A percentile compares a stretch with the other conserved stretches of the same genome.
These are phyloP conservation scores for Phytophthora uliginosa DNA, from an alignment of 352 stramenopile genomes.

Conservation along the genomic window DNA sequence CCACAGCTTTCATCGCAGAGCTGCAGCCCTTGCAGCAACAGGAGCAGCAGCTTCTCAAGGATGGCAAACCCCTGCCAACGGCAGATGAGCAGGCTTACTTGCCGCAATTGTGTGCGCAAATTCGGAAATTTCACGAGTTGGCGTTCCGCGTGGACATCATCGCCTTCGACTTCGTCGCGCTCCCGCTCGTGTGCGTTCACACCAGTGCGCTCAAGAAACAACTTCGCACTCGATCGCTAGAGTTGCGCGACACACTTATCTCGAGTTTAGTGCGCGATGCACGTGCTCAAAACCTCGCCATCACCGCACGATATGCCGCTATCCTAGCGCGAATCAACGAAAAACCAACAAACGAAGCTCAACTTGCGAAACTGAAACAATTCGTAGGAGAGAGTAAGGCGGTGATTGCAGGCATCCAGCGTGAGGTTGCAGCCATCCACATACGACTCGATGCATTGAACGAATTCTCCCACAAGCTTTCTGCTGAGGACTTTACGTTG, in stretches of 20 bases:
- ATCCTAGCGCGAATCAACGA: constrained; percentile 93
- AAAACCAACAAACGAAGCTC: constrained; percentile 93
- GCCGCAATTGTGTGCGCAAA: constrained; percentile 65
- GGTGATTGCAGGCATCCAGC: constrained; percentile 81
- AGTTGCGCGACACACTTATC: constrained; percentile 84
- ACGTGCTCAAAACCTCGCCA: constrained; percentile 87
- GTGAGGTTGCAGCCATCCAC: constrained; percentile 84
- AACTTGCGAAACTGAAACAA: constrained; percentile 91
- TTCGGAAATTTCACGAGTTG: constrained; percentile 83
- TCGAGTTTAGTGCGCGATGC: constrained; percentile 84
- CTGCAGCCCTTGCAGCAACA: constrained; percentile 55
- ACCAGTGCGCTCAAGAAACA: constrained; percentile 74
- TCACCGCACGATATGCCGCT: constrained; percentile 90
- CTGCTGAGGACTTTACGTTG: constrained; percentile 89
- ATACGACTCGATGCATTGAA: constrained; percentile 72
- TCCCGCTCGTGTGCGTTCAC: constrained; percentile 85
- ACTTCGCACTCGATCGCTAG: constrained; percentile 72
- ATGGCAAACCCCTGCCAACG: constrained; percentile 21
- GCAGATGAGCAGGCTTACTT: constrained; percentile 44
- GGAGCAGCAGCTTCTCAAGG: constrained; percentile 39
- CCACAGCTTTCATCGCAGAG: constrained; percentile 72
- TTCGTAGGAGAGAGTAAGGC: constrained; percentile 90
- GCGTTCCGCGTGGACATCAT: constrained; percentile 69
- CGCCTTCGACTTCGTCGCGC: constrained; percentile 78
- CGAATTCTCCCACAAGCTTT: constrained; percentile 91